Evolutionary conservation across 129 eudicot genomes (phyloP).

Genomic region (Flaveria trinervia): DNA sequence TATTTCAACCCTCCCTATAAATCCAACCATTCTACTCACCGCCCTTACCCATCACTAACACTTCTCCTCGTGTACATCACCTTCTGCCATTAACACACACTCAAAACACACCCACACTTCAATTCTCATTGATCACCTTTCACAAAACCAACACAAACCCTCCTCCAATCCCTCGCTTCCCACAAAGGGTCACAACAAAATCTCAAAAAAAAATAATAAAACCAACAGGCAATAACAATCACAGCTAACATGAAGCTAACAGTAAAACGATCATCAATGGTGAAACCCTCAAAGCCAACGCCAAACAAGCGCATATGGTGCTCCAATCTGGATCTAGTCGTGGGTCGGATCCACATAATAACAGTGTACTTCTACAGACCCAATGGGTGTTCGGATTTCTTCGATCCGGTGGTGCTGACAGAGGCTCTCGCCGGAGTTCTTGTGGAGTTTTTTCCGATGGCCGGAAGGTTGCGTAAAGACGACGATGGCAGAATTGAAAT

Average conservation of each 20-base stretch:
- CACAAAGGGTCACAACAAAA: slow-evolving; percentile 6
- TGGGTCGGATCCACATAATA: slow-evolving; percentile 14
- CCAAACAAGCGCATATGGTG: not conserved
- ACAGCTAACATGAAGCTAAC: slow-evolving; percentile 20
- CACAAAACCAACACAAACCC: not conserved
- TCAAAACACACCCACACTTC: not conserved
- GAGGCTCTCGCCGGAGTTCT: slow-evolving; percentile 25
- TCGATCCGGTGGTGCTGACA: slow-evolving; percentile 21
- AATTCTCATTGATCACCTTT: not conserved
- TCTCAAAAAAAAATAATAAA: not conserved
- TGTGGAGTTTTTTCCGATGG: slow-evolving; percentile 36
- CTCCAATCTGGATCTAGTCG: slow-evolving; percentile 10
- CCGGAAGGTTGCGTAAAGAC: slow-evolving; percentile 29
- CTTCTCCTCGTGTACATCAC: too few relatives aligned
- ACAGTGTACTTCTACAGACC: slow-evolving; percentile 32
- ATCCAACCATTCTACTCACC: too few relatives aligned
- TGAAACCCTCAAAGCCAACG: not conserved
- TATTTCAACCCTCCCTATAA: too few relatives aligned
- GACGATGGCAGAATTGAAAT: slow-evolving; percentile 30
- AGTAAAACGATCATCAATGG: slow-evolving; percentile 16
- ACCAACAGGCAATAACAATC: too few relatives aligned
- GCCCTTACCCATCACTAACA: too few relatives aligned
- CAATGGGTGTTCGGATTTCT: slow-evolving; percentile 23
- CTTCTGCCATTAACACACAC: slow-evolving; percentile 10
- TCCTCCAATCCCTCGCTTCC: not conserved